Evolutionary conservation across 2,329 filamentous ascomycete genomes (phyloP).

Genomic region (Aspergillus niger): DNA sequence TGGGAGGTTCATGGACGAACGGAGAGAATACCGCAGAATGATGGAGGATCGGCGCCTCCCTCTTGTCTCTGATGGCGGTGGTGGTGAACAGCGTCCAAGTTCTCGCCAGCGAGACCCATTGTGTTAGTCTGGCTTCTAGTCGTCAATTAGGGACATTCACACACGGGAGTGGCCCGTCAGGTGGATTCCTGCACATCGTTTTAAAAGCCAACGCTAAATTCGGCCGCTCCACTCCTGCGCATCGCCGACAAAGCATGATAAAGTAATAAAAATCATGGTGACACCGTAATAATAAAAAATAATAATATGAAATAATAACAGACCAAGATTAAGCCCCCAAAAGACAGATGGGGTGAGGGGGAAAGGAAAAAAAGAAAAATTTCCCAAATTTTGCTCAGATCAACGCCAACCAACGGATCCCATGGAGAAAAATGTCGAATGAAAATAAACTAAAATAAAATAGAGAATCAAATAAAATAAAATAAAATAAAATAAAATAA

Average conservation of each 20-base stretch:
- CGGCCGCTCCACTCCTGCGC: conserved; percentile 14
- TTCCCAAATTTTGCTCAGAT: neutral
- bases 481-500: conserved; percentile 11
- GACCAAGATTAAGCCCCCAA: neutral
- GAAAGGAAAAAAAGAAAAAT: conserved; percentile 4
- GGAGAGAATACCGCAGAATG: conserved; percentile 1
- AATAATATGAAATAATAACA: neutral
- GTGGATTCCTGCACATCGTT: conserved; percentile 18
- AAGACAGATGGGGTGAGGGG: neutral
- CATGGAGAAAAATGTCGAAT: neutral
- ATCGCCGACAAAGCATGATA: conserved; percentile 8
- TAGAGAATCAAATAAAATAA: conserved; percentile 3
- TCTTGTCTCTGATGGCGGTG: neutral
- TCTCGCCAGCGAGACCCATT: neutral
- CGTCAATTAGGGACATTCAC: conserved; percentile 9
- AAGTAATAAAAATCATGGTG: conserved; percentile 6
- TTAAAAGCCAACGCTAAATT: conserved; percentile 12
- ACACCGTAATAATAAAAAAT: neutral
- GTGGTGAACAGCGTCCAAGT: conserved; percentile 1
- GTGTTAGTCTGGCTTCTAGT: neutral
- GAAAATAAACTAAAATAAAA: conserved; percentile 6
- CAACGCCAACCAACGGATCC: neutral
- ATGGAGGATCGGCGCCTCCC: conserved; percentile 1
- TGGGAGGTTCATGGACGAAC: neutral
- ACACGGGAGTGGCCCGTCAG: conserved; percentile 6